phyloP scores from a whole-genome alignment of 148 eudicot species.

The Chenopodium berlandieri region DNA sequence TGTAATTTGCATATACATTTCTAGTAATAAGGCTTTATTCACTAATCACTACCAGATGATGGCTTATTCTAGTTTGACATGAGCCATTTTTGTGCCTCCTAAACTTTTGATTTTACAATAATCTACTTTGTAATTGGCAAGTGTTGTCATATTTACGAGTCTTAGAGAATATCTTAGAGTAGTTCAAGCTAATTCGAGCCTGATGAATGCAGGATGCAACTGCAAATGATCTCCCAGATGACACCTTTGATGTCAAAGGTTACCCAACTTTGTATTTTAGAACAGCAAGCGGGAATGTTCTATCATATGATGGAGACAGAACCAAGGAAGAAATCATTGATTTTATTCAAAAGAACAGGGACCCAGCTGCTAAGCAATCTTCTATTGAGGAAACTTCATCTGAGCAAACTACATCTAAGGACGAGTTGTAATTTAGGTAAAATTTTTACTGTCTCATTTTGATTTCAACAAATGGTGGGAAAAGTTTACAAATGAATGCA shows the following conservation, averaged over 20 bases:
- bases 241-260: constrained; percentile 42
- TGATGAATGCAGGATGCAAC: constrained; percentile 44
- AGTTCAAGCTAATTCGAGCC: neutral
- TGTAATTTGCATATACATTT: too few relatives aligned
- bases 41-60: too few relatives aligned
- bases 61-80: too few relatives aligned
- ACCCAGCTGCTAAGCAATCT: constrained; percentile 21
- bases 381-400: neutral
- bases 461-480: too few relatives aligned
- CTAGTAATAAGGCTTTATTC: too few relatives aligned
- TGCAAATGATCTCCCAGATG: constrained; percentile 44
- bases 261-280: constrained; percentile 44
- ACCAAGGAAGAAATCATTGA: constrained; percentile 39
- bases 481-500: too few relatives aligned
- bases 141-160: neutral
- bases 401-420: constrained; percentile 29
- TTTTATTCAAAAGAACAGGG: constrained; percentile 36
- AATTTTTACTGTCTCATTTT: neutral
- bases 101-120: neutral
- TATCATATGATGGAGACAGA: constrained; percentile 32
- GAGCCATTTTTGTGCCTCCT: neutral
- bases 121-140: neutral
- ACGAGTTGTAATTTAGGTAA: constrained; percentile 35
- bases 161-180: neutral
- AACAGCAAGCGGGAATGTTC: constrained; percentile 35